A percentile compares a stretch with the other conserved stretches of the same genome.
Conservation (phyloP, 352 stramenopile species). For the Phytophthora ohioensis region DNA sequence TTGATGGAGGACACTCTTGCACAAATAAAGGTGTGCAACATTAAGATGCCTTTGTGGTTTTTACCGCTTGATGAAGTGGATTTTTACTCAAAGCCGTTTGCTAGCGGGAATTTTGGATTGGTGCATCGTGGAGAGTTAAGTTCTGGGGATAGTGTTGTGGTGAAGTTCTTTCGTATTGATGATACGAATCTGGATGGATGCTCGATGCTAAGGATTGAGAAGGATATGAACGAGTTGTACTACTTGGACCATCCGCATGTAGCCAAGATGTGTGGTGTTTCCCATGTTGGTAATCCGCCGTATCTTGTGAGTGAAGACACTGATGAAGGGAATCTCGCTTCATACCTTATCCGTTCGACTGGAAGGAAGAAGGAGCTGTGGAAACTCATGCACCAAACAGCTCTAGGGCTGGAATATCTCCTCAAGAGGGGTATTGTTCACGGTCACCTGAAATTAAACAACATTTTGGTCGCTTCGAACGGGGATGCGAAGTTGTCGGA, state of each 20-base stretch:
- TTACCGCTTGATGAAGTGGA: not conserved
- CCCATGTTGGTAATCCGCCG: conserved; percentile 2
- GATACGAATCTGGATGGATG: conserved; percentile 1
- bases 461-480: conserved; percentile 32
- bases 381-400: conserved; percentile 15
- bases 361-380: conserved; percentile 5
- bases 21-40: not conserved
- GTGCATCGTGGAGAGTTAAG: not conserved
- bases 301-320: conserved; percentile 18
- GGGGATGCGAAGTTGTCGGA: conserved; percentile 34
- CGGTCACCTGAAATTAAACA: conserved; percentile 39
- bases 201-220: not conserved
- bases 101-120: not conserved
- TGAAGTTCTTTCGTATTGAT: conserved; percentile 3
- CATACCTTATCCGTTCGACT: conserved; percentile 1
- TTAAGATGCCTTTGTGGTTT: conserved; percentile 5
- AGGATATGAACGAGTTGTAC: conserved; percentile 13
- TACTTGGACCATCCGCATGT: conserved; percentile 16
- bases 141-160: not conserved
- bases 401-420: conserved; percentile 33
- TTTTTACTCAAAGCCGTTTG: conserved; percentile 4
- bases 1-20: conserved; percentile 1
- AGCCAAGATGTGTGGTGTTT: conserved; percentile 14
- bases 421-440: conserved; percentile 35
- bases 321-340: not conserved